Evolutionary conservation across 2,329 filamentous ascomycete species (phyloP).

Genomic region (Geosmithia flava): DNA sequence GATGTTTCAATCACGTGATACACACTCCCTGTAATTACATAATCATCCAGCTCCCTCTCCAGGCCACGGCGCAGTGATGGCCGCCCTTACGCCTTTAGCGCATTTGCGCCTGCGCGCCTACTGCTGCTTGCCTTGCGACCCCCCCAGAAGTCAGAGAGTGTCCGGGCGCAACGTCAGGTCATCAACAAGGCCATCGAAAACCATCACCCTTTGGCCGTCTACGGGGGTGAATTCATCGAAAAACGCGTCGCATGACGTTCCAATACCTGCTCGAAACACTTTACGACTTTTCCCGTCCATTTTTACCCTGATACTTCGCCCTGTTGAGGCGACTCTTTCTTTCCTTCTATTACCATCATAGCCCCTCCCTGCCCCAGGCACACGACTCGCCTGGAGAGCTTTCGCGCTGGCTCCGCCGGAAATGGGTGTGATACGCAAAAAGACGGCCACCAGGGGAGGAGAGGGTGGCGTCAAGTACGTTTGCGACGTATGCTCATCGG

Average conservation of each 20-base stretch:
- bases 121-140: too few relatives aligned
- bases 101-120: neutral
- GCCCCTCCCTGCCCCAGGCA: neutral
- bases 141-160: too few relatives aligned
- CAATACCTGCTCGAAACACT: constrained; percentile 7
- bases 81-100: neutral
- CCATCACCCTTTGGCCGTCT: constrained; percentile 7
- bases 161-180: constrained; percentile 7
- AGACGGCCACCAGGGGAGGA: constrained; percentile 72
- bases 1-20: neutral
- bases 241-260: constrained; percentile 9
- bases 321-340: neutral
- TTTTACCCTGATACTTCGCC: neutral
- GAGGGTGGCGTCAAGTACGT: constrained; percentile 92
- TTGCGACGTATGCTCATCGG: constrained; percentile 91
- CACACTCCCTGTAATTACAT: neutral
- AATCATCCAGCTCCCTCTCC: neutral
- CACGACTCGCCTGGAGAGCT: neutral
- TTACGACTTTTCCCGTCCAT: constrained; percentile 2
- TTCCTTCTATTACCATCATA: neutral
- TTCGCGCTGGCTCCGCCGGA: neutral
- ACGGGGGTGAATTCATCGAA: constrained; percentile 14
- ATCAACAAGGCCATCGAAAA: constrained; percentile 9
- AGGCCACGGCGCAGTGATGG: neutral
- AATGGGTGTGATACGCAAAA: constrained; percentile 96